Percentiles rank a stretch among this genome's conserved stretches.
These are phyloP conservation scores for Coprinopsis cinerea DNA, from an alignment of 768 basidiomycete genomes.

Conservation along the genomic window DNA sequence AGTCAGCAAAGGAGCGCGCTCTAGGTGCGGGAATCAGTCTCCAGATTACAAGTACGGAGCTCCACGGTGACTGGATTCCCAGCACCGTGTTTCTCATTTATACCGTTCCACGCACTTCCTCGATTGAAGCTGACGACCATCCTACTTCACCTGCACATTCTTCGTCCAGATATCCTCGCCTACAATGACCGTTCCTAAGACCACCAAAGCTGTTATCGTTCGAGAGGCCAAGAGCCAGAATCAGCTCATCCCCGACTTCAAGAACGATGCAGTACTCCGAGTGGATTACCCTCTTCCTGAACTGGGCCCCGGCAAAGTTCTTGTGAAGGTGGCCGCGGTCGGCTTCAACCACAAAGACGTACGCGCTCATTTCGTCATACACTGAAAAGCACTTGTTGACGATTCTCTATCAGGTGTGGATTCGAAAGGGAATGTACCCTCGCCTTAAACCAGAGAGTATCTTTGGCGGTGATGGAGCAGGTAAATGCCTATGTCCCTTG, in stretches of 20 bases:
- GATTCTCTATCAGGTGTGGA: conserved; percentile 53
- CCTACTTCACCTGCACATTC: too few species aligned
- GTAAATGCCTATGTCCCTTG: conserved; percentile 27
- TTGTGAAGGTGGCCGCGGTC: conserved; percentile 63
- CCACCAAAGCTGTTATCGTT: conserved; percentile 1
- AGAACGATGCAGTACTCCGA: conserved; percentile 49
- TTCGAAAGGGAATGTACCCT: conserved; percentile 63
- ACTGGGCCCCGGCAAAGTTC: conserved; percentile 51
- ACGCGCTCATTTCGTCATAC: conserved; percentile 4
- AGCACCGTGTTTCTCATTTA: too few species aligned
- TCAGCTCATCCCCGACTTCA: not conserved
- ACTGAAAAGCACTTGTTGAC: not conserved
- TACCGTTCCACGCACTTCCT: too few species aligned
- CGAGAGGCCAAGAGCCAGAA: conserved; percentile 17
- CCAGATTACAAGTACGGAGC: too few species aligned
- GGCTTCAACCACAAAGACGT: conserved; percentile 80
- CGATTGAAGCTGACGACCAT: too few species aligned
- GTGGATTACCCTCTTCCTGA: conserved; percentile 43
- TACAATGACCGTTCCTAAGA: not conserved
- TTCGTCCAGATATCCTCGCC: too few species aligned
- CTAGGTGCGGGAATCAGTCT: too few species aligned
- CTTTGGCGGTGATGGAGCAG: conserved; percentile 72
- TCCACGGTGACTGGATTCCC: too few species aligned
- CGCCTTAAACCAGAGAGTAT: conserved; percentile 52
- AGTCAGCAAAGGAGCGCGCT: too few species aligned